Base-by-base conservation (phyloP, 139 green algal species). In the Trebouxia sp. region DNA sequence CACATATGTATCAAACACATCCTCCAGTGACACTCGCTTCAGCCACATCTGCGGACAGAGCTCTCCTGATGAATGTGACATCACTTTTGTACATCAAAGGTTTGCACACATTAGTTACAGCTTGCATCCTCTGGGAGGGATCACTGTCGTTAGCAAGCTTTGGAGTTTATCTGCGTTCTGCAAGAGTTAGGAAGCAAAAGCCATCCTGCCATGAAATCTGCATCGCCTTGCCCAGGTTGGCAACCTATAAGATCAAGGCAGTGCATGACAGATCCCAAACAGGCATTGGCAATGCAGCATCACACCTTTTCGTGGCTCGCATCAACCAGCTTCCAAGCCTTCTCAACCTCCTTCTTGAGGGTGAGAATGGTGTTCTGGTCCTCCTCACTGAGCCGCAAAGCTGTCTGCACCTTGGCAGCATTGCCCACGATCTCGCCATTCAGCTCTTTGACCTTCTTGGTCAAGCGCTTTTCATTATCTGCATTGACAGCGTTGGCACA, bases 331-430 rank as follows among this genome's bases (percentile, higher is more conserved):
- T 92, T 92, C 94, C 94, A 98, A 38, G 93, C 92, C 85, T 97
- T 97, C 79, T 98, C 94, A 47, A 98, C 92, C 83, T 98, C 95
- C 84, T 94, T 94, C 62, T 97, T 97, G 24, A 98, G 90, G 6
- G 89, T 88, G 0, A 82, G 74, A 76, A 98, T 97, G 43, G 93
- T 96, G 32, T 72, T 85, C 82, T 96, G 92, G 85, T 98, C 95
- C 84, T 98, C 95, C 82, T 97, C 93, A 43, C 89, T 93, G 22
- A 98, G 92, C 87, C 95, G 96, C 38, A 98, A 87, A 6, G 93
- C 93, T 42, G 92, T 94, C 81, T 95, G 89, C 30, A 97, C 93
- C 86, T 97, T 98, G 55, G 94, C 93, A 20, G 93, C 92, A 79
- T 95, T 96, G 6, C 82, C 86, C 39, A 97, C 93, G 48, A 97